A percentile compares a stretch with the other conserved stretches of the same genome.
Conservation (phyloP, 768 basidiomycete species). For the Rossbeevera mucosa region DNA sequence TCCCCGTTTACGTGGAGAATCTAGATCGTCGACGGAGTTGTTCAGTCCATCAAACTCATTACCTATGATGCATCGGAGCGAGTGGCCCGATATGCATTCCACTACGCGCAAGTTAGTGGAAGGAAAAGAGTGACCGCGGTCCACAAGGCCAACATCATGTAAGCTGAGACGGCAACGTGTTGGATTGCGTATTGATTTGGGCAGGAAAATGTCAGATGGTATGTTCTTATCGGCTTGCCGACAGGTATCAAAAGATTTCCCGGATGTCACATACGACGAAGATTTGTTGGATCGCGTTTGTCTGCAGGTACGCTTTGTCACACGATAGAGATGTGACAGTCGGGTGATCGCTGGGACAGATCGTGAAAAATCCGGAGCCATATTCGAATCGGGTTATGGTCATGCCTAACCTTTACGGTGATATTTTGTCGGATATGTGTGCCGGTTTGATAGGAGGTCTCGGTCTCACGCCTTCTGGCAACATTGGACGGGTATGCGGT, state of each 20-base stretch:
- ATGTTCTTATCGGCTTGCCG: conserved; percentile 99
- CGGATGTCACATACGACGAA: conserved; percentile 90
- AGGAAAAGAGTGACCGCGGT: conserved; percentile 94
- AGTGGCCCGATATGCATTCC: conserved; percentile 97
- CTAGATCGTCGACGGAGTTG: conserved; percentile 95
- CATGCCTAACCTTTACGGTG: conserved; percentile 97
- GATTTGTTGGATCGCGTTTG: conserved; percentile 96
- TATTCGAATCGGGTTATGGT: conserved; percentile 98
- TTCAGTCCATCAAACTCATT: conserved; percentile 99
- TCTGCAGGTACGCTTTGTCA: conserved; percentile 57
- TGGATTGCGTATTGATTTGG: conserved; percentile 12
- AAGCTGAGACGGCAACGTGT: conserved; percentile 25
- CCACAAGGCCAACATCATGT: conserved; percentile 99
- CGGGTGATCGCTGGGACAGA: conserved; percentile 37
- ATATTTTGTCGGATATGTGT: conserved; percentile 97
- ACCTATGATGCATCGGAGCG: conserved; percentile 99
- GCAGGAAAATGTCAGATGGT: conserved; percentile 99
- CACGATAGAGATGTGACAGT: not conserved
- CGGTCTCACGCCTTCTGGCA: conserved; percentile 95
- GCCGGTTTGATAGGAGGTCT: conserved; percentile 97
- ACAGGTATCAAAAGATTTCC: conserved; percentile 93
- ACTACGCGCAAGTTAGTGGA: conserved; percentile 87
- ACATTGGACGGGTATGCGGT: conserved; percentile 88
- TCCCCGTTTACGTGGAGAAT: conserved; percentile 11
- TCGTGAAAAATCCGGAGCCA: conserved; percentile 90